Percentiles rank a stretch among this genome's conserved stretches.
Evolutionary conservation across 2,329 filamentous ascomycete species (phyloP).

Genomic region (Pseudogymnoascus sp.): DNA sequence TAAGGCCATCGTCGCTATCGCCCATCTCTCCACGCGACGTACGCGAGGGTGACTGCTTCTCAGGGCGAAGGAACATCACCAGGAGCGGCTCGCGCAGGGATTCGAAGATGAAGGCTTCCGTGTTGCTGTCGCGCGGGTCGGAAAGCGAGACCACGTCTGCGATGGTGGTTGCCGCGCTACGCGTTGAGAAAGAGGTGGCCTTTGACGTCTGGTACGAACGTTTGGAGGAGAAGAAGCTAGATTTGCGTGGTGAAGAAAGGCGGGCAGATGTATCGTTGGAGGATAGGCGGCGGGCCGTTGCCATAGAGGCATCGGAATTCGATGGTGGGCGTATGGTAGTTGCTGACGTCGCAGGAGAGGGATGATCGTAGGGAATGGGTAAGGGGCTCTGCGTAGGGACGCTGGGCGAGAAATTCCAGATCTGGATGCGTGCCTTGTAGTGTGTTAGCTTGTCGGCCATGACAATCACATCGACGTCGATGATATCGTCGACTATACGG

Average conservation of each 20-base stretch:
- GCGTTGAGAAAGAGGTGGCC: background rate
- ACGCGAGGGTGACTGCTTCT: background rate
- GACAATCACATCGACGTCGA: conserved; percentile 8
- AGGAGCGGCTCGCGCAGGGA: background rate
- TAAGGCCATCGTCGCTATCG: background rate
- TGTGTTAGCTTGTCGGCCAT: conserved; percentile 2
- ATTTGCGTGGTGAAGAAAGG: background rate
- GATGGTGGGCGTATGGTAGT: background rate
- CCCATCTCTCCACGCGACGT: background rate
- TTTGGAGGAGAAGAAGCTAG: background rate
- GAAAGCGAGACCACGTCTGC: background rate
- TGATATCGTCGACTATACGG: background rate
- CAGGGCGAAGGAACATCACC: conserved; percentile 4
- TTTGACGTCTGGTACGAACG: background rate
- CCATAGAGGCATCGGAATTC: background rate
- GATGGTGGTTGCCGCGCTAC: background rate
- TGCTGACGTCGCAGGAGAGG: background rate
- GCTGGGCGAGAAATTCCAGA: conserved; percentile 3
- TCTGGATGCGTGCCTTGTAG: conserved; percentile 6
- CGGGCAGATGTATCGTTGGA: background rate
- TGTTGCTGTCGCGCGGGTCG: background rate
- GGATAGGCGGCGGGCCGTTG: background rate
- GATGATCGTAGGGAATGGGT: background rate
- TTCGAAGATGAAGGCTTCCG: conserved; percentile 8
- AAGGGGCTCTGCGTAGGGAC: background rate